Conservation (phyloP, 73 alveolate species). For the Tetrahymena elliotti region DNA sequence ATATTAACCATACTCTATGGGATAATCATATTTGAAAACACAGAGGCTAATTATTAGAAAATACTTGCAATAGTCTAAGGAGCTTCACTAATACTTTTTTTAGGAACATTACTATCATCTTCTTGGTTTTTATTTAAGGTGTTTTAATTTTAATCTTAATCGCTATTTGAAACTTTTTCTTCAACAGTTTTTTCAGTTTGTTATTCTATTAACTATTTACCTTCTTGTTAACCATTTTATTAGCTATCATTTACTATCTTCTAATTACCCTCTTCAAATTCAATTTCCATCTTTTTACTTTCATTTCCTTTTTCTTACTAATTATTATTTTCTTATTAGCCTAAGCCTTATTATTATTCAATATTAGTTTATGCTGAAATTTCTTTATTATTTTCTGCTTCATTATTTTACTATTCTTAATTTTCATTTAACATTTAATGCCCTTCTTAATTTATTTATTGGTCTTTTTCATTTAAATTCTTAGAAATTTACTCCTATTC, state of each 20-base stretch:
- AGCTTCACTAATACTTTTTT: neutral
- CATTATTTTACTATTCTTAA: no score
- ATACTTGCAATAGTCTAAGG: neutral
- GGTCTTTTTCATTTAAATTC: no score
- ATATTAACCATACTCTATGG: neutral
- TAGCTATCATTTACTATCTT: neutral
- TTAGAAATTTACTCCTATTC: neutral
- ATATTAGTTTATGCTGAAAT: no score
- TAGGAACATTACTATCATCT: neutral
- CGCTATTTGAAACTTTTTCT: neutral
- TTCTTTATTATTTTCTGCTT: no score
- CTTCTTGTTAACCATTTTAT: neutral
- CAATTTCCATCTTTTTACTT: neutral
- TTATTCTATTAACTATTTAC: neutral
- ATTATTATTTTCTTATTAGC: no score
- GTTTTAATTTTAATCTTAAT: neutral
- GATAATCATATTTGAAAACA: neutral
- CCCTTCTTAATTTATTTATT: neutral
- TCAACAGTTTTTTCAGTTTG: neutral
- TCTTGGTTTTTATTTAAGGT: neutral
- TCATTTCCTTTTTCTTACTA: neutral
- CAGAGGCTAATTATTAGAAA: neutral
- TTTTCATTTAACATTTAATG: neutral
- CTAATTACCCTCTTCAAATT: neutral
- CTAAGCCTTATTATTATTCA: neutral